Percentiles rank a stretch among this genome's conserved stretches.
phyloP scores from a whole-genome alignment of 768 basidiomycete species.

The Cyclocybe aegerita region DNA sequence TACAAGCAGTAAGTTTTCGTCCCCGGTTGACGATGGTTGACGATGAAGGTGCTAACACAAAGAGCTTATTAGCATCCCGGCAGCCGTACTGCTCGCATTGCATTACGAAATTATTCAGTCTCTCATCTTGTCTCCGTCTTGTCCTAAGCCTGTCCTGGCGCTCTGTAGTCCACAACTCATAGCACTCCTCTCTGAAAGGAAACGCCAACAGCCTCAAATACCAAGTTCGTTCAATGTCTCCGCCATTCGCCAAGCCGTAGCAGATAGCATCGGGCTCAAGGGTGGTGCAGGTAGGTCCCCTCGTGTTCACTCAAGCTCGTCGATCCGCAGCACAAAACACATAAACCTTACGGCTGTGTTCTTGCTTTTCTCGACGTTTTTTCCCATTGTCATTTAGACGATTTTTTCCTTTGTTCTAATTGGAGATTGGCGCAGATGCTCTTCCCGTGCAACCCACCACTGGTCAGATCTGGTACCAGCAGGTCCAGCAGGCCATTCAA shows the following conservation, averaged over 20 bases:
- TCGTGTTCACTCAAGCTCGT: background rate
- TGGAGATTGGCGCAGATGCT: conserved; percentile 13
- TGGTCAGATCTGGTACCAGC: conserved; percentile 44
- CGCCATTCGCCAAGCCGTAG: conserved; percentile 38
- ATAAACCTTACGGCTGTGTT: too few species aligned
- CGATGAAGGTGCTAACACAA: background rate
- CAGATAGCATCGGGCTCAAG: conserved; percentile 35
- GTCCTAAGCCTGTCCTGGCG: conserved; percentile 64
- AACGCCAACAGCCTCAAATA: conserved; percentile 14
- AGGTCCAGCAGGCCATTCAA: conserved; percentile 57
- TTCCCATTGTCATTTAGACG: background rate
- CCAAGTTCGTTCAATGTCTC: conserved; percentile 14
- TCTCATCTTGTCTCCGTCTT: conserved; percentile 60
- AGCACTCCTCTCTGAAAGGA: conserved; percentile 40
- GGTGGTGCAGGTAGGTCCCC: conserved; percentile 34
- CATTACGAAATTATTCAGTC: conserved; percentile 68
- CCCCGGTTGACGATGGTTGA: background rate
- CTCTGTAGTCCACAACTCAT: conserved; percentile 61
- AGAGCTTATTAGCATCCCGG: conserved; percentile 37
- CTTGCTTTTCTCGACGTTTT: background rate
- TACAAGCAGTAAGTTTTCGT: conserved; percentile 43
- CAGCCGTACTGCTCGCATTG: conserved; percentile 24
- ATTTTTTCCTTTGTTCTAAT: conserved; percentile 8
- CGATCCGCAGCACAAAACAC: background rate
- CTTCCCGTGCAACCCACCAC: conserved; percentile 12